Evolutionary conservation across 2,329 filamentous ascomycete species (phyloP).

Genomic region (Helminthosporium solani): DNA sequence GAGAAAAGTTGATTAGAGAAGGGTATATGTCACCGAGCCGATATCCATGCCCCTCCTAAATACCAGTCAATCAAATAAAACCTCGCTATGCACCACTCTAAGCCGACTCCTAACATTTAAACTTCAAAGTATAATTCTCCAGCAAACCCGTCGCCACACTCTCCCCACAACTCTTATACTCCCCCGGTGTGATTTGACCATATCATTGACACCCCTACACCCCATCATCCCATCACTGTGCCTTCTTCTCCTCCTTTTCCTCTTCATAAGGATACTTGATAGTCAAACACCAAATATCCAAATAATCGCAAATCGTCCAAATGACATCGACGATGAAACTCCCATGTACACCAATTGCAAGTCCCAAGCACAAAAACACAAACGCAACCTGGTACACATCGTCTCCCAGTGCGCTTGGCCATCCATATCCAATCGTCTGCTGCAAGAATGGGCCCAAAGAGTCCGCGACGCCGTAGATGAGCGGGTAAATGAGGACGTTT

Average conservation of each 20-base stretch:
- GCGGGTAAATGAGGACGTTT: constrained; percentile 78
- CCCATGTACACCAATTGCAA: constrained; percentile 87
- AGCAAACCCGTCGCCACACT: no score
- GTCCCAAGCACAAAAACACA: constrained; percentile 82
- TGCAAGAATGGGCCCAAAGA: constrained; percentile 69
- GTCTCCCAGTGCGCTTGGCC: constrained; percentile 48
- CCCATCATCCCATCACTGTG: no score
- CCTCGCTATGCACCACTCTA: no score
- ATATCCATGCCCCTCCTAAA: no score
- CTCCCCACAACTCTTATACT: no score
- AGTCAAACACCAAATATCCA: constrained; percentile 97
- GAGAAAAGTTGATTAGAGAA: no score
- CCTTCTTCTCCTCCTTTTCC: constrained; percentile 30
- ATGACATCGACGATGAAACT: constrained; percentile 98
- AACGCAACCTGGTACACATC: constrained; percentile 88
- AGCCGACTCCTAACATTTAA: no score
- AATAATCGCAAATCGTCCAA: constrained; percentile 93
- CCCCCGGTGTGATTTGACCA: no score
- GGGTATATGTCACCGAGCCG: no score
- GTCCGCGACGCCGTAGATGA: constrained; percentile 77
- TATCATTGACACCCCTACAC: no score
- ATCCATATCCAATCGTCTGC: constrained; percentile 49
- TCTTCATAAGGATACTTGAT: constrained; percentile 78
- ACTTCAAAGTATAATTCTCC: no score
- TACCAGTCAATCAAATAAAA: no score